Base-by-base conservation (phyloP, 2,329 filamentous ascomycete species). In the Fusarium siculi region DNA sequence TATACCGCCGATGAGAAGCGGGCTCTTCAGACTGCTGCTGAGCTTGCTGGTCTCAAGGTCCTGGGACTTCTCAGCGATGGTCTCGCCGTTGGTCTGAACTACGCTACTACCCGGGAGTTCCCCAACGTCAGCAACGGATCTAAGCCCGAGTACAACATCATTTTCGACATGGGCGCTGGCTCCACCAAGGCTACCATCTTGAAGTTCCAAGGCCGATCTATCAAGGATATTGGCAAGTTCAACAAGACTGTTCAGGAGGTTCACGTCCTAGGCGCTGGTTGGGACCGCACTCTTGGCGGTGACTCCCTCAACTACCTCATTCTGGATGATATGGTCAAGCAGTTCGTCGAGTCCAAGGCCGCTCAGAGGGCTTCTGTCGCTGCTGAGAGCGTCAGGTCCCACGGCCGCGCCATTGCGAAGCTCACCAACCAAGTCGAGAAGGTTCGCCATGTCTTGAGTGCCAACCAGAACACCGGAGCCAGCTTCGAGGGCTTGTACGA, bases 171-270 rank as follows among this genome's bases (percentile, higher is more conserved):
- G 95, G 96, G 96, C 75, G 95, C 96, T 75, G 96, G 96, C 9
- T 98, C 94, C 50, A 93, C 96, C 37, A 97, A 94, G 77, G 96
- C 96, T 9, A 96, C 95, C 11, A 86, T 99, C 58, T 84, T 99
- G 80, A 93, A 92, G 78, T 97, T 99, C 84, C 95, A 98, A 82
- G 93, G 93, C 80, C 92, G 92, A 76, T 91, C 89, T 4, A 92
- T 98, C 71, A 99, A 98, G 87, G 96, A 98, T 77, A 84, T 96
- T 62, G 95, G 95, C 74, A 95, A 93, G 81, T 96, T 90, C 86
- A 98, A 98, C 87, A 98, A 98, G 89, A 98, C 95, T 3, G 85
- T 99, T 37, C 96, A 98, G 80, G 96, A 99, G 81, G 92, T 98
- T n/a, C 90, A 94, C 70, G 93, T 97, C 42, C 77, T 98, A 49